Conservation (phyloP, 305 asterid genomes). For the Lippia alba region DNA sequence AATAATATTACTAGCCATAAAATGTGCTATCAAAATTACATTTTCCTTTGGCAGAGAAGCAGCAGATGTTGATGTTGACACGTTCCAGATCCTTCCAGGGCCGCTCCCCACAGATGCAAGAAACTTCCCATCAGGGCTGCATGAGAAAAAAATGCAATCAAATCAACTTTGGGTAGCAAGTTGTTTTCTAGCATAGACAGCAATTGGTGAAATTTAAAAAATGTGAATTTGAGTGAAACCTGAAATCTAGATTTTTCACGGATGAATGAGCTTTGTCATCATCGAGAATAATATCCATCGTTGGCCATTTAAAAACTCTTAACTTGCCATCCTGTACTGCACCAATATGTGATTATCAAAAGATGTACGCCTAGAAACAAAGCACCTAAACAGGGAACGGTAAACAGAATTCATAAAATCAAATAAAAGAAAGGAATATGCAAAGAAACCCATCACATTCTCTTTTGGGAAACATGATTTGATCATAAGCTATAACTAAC, state of each 20-base stretch:
- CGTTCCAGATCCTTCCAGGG: constrained; percentile 88
- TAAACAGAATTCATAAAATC: background rate
- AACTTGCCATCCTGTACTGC: constrained; percentile 93
- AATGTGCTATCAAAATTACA: constrained; percentile 43
- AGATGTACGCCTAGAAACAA: constrained; percentile 7
- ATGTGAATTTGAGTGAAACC: constrained; percentile 49
- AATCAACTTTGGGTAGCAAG: constrained; percentile 21
- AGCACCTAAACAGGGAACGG: constrained; percentile 6
- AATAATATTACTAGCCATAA: constrained; percentile 8
- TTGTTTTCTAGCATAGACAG: constrained; percentile 20
- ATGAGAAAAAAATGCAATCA: constrained; percentile 37
- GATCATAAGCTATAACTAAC: background rate
- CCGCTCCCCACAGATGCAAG: constrained; percentile 94
- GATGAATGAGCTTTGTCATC: constrained; percentile 70
- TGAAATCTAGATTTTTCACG: constrained; percentile 91
- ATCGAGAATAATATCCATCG: constrained; percentile 70
- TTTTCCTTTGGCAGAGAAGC: constrained; percentile 76
- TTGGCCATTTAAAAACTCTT: constrained; percentile 87
- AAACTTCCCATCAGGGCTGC: constrained; percentile 88
- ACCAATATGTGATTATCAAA: constrained; percentile 46
- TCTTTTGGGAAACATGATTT: background rate
- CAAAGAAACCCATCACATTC: background rate
- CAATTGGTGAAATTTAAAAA: constrained; percentile 14
- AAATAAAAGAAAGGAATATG: background rate
- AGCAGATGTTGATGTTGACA: constrained; percentile 53